phyloP scores from a whole-genome alignment of 768 basidiomycete genomes.

The Trametes coccinea region DNA sequence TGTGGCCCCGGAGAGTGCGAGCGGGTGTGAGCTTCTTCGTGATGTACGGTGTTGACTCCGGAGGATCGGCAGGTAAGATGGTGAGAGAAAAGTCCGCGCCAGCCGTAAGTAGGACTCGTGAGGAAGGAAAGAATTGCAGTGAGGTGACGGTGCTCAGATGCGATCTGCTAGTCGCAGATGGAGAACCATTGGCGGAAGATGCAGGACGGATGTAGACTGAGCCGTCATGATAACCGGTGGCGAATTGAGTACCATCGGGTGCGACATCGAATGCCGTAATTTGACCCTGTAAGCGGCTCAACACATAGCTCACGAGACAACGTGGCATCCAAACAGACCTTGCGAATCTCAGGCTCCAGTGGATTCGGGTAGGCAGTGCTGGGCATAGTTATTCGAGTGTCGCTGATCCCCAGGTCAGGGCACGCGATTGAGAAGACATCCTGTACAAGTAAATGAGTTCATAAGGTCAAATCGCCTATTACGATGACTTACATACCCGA shows the following conservation, averaged over 20 bases:
- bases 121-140: constrained; percentile 69
- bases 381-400: constrained; percentile 52
- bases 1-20: constrained; percentile 67
- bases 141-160: constrained; percentile 58
- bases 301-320: no score
- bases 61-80: constrained; percentile 61
- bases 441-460: constrained; percentile 9
- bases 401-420: constrained; percentile 45
- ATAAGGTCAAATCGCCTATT: background rate
- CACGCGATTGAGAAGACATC: constrained; percentile 49
- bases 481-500: constrained; percentile 37
- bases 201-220: constrained; percentile 52
- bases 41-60: constrained; percentile 23
- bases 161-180: constrained; percentile 37
- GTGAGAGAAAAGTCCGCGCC: constrained; percentile 67
- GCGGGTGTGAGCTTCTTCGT: constrained; percentile 45
- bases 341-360: constrained; percentile 37
- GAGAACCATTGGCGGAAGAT: constrained; percentile 20
- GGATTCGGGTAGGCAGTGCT: constrained; percentile 51
- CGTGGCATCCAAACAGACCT: constrained; percentile 10
- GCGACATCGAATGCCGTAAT: constrained; percentile 67
- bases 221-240: constrained; percentile 62
- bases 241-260: constrained; percentile 57
- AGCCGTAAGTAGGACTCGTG: constrained; percentile 67
- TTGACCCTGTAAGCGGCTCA: constrained; percentile 30